Evolutionary conservation across 2,329 filamentous ascomycete species (phyloP).

Genomic region (Ascochyta rabiei): DNA sequence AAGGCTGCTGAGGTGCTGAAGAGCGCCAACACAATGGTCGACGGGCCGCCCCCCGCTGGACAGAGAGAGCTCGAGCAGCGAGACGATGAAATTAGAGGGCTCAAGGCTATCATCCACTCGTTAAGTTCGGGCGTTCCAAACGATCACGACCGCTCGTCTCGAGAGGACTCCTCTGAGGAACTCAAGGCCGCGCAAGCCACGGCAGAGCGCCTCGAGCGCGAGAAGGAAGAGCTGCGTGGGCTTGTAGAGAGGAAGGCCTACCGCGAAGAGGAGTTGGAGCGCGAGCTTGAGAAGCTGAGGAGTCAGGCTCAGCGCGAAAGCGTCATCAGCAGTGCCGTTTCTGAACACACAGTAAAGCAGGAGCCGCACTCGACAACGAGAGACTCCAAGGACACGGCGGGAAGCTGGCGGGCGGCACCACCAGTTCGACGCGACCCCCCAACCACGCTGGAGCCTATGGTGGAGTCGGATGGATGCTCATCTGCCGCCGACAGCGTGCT

Average conservation of each 20-base stretch:
- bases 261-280: slow-evolving; percentile 85
- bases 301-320: slow-evolving; percentile 58
- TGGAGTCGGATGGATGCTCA: slow-evolving; percentile 66
- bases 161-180: slow-evolving; percentile 49
- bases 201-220: slow-evolving; percentile 76
- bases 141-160: slow-evolving; percentile 40
- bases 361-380: slow-evolving; percentile 64
- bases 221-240: slow-evolving; percentile 77
- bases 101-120: slow-evolving; percentile 98
- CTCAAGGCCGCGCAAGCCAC: slow-evolving; percentile 64
- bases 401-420: slow-evolving; percentile 58
- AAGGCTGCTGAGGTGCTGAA: slow-evolving; percentile 71
- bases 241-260: slow-evolving; percentile 73
- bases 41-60: slow-evolving; percentile 47
- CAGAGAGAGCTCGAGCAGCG: slow-evolving; percentile 87
- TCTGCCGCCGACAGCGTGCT: slow-evolving; percentile 71
- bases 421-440: slow-evolving; percentile 40
- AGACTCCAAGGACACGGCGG: slow-evolving; percentile 70
- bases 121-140: slow-evolving; percentile 74
- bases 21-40: slow-evolving; percentile 56
- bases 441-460: slow-evolving; percentile 68
- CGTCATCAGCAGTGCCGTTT: slow-evolving; percentile 59
- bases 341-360: slow-evolving; percentile 53
- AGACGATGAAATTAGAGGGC: slow-evolving; percentile 93
- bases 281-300: slow-evolving; percentile 70